Base-by-base conservation (phyloP, 2,329 filamentous ascomycete species). In the Calonectria naviculata region DNA sequence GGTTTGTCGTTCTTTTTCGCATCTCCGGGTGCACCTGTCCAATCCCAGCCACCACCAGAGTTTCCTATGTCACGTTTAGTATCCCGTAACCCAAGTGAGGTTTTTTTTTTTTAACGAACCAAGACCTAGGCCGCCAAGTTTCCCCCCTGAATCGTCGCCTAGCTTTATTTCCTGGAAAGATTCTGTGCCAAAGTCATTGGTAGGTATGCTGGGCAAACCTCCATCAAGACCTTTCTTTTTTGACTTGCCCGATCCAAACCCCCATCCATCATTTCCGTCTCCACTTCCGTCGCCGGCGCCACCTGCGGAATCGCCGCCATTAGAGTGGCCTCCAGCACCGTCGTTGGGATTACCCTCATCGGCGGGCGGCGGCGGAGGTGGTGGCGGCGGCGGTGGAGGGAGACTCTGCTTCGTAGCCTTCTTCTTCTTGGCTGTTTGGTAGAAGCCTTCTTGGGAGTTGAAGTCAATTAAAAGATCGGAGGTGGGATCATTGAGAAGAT, bases 131-230 rank as follows among this genome's bases (percentile, higher is more conserved):
- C 56, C 36, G 72, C 91, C 89, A 7, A 91, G 79, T 67, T 89
- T 89, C 1, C 90, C 89, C n/a, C 84, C 86, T 29, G 83, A 79
- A 67, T 92, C 91, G 74, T 91, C 88, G n/a, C 80, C 80, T 29
- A 94, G 82, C 76, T 90, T 93, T 74, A 95, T 90, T 31, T 94
- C 92, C 52, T 93, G 87, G 75, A 94, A 94, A 7, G 80, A 74
- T 62, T 82, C 81, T n/a, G 87, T 83, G 67, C 89, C 88, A 49
- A 87, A 83, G 58, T 86, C 86, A 26, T 79, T 76, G 19, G 74
- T 77, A 4, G 80, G 76, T 21, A 79, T 78, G 31, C 61, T 75
- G 2, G 81, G 76, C 24, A 80, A 74, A 10, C 80, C 78, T 19
- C 76, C 72, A 21, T 77, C 80, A 13, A 79, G 66, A 80, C 83